phyloP scores from a whole-genome alignment of 257 asterid genomes.

The Forsythia viridissima region DNA sequence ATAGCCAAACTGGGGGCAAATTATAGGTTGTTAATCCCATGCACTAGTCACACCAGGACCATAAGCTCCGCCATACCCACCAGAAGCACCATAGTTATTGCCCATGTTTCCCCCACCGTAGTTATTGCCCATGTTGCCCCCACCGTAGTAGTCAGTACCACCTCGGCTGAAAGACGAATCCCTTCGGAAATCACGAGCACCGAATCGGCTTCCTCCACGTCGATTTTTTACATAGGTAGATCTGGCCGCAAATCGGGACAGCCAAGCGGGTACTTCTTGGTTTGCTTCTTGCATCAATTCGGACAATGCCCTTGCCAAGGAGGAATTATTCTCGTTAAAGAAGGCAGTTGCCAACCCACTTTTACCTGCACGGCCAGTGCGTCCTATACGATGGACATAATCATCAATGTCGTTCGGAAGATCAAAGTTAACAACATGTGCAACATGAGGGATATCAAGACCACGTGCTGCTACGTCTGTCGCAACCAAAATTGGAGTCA shows the following conservation, averaged over 20 bases:
- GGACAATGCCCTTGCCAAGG: constrained; percentile 71
- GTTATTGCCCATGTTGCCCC: constrained; percentile 27
- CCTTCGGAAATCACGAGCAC: constrained; percentile 79
- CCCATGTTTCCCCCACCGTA: constrained; percentile 21
- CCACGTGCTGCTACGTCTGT: constrained; percentile 99
- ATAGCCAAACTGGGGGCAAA: neutral
- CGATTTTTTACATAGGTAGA: constrained; percentile 55
- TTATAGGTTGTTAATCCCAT: constrained; percentile 56
- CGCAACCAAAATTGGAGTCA: constrained; percentile 86
- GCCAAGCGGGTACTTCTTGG: constrained; percentile 97
- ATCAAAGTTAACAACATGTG: constrained; percentile 91
- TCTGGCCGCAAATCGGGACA: constrained; percentile 72
- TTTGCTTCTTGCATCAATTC: constrained; percentile 95
- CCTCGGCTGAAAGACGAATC: constrained; percentile 57
- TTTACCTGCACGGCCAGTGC: constrained; percentile 96
- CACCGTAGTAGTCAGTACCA: constrained; percentile 55
- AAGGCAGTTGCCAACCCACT: constrained; percentile 91
- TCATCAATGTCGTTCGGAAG: constrained; percentile 94
- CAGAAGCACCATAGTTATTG: constrained; percentile 19
- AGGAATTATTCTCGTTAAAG: constrained; percentile 75
- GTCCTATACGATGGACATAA: constrained; percentile 93
- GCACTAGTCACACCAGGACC: constrained; percentile 71
- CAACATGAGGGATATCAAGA: constrained; percentile 93
- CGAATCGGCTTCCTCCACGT: constrained; percentile 77
- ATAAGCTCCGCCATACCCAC: constrained; percentile 40